Base-by-base conservation (phyloP, 495 filamentous ascomycete species). In the Rusavskia elegans region DNA sequence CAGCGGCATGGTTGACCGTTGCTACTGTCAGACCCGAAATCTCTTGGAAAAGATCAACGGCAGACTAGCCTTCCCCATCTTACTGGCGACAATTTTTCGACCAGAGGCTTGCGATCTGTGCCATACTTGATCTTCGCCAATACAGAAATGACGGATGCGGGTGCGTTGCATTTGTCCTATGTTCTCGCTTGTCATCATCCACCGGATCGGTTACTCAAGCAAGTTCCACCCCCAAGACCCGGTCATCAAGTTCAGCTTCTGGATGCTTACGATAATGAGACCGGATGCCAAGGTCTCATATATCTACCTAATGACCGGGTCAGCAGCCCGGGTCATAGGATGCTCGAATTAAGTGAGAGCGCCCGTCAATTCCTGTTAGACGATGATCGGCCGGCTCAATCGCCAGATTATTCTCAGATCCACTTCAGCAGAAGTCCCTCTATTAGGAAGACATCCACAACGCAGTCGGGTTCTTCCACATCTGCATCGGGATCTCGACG, bases 291-390 rank as follows among this genome's bases (percentile, higher is more conserved):
- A 32, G 67, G 69, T 9, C 58, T 72, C 7, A 61, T 69, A 23
- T 71, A 69, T 61, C 53, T 60, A 8, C 67, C 69, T 1, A 68
- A 68, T 35, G 38, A 59, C 0, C 35, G 40, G 2, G 49, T 70
- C 0, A 48, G 55, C 1, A 51, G 49, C 40, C 48, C 58, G 19
- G 61, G 61, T 16, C 42, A 78, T 7, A 60, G 75, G 53, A 59
- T 85, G 27, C 64, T 86, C 52, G 69, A 77, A 49, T 67, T 84
- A 20, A 64, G 73, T 0, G 67, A 76, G 42, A 73, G 74, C 58
- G 41, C 64, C 36, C 56, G 57, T 13, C 46, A 59, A 14, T 11
- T 20, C 14, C 56, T 56, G 16, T 19, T 49, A 0, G 55, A 59
- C 6, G 51, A 45, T 14, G 38, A 50, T 7, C 45, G 53, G 7